Conservation (phyloP, 345 rosid species). For the Rhodomyrtus tomentosa region DNA sequence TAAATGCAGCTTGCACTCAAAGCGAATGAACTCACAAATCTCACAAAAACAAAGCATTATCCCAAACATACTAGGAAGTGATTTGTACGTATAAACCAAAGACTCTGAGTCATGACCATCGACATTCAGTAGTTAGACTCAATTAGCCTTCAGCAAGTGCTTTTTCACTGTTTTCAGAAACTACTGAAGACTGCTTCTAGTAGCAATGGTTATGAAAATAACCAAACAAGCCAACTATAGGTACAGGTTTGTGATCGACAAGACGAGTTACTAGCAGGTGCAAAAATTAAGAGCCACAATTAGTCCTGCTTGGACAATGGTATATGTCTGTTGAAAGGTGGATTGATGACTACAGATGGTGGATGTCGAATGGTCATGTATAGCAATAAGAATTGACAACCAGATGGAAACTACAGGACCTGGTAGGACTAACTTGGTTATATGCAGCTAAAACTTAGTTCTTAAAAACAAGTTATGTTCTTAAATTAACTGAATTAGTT, state of each 20-base stretch:
- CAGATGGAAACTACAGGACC: background rate
- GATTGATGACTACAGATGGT: background rate
- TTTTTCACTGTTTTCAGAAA: background rate
- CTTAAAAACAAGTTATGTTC: background rate
- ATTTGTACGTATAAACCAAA: background rate
- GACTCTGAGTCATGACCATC: background rate
- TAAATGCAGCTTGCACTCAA: background rate
- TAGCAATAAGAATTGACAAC: background rate
- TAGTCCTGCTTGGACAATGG: background rate
- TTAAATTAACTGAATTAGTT: background rate
- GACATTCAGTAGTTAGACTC: background rate
- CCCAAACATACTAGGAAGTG: background rate
- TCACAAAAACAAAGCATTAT: background rate
- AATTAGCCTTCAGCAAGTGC: background rate
- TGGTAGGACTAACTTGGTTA: background rate
- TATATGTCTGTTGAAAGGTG: background rate
- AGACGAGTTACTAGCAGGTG: background rate
- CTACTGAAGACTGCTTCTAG: background rate
- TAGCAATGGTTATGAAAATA: background rate
- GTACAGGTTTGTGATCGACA: background rate
- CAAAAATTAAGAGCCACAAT: background rate
- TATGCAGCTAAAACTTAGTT: background rate
- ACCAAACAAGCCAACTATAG: background rate
- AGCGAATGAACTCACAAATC: background rate
- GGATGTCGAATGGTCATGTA: background rate